Evolutionary conservation across 345 rosid genomes (phyloP).

Genomic region (Cochlearia excelsa): DNA sequence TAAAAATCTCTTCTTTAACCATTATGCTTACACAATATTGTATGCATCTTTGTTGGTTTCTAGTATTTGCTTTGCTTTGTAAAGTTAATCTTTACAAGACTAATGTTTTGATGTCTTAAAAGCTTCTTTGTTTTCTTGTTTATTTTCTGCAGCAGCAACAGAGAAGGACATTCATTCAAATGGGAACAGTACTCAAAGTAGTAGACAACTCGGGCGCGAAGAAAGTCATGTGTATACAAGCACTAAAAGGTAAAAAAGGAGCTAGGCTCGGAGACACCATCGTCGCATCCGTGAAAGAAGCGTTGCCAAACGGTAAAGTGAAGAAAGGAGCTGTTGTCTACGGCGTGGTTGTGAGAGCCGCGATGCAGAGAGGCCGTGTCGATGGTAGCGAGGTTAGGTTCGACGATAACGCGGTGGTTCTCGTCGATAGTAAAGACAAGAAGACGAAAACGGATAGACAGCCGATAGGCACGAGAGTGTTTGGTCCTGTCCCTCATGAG

Average conservation of each 20-base stretch:
- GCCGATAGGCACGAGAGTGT: slow-evolving; percentile 77
- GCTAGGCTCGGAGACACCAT: slow-evolving; percentile 83
- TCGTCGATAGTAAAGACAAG: slow-evolving; percentile 49
- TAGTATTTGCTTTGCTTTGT: not conserved
- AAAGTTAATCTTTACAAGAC: not conserved
- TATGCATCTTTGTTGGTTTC: not conserved
- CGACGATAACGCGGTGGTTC: slow-evolving; percentile 86
- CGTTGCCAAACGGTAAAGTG: slow-evolving; percentile 85
- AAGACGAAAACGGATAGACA: slow-evolving; percentile 49
- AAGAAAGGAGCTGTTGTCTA: slow-evolving; percentile 84
- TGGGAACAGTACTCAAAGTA: slow-evolving; percentile 82
- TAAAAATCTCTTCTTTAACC: not conserved
- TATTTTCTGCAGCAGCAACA: slow-evolving; percentile 41
- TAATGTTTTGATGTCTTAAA: not conserved
- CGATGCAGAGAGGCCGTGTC: slow-evolving; percentile 80
- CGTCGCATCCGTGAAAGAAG: slow-evolving; percentile 87
- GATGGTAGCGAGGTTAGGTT: slow-evolving; percentile 91
- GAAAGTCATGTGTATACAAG: slow-evolving; percentile 87
- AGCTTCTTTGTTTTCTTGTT: not conserved
- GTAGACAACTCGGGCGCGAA: slow-evolving; percentile 90
- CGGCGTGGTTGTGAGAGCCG: slow-evolving; percentile 85
- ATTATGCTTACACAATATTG: not conserved
- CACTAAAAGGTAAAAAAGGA: slow-evolving; percentile 70
- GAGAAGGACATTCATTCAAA: slow-evolving; percentile 79
- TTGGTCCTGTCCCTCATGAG: slow-evolving; percentile 92